These are phyloP conservation scores for Antrodiella citrinella DNA, from an alignment of 768 basidiomycete species.

Conservation along the genomic window DNA sequence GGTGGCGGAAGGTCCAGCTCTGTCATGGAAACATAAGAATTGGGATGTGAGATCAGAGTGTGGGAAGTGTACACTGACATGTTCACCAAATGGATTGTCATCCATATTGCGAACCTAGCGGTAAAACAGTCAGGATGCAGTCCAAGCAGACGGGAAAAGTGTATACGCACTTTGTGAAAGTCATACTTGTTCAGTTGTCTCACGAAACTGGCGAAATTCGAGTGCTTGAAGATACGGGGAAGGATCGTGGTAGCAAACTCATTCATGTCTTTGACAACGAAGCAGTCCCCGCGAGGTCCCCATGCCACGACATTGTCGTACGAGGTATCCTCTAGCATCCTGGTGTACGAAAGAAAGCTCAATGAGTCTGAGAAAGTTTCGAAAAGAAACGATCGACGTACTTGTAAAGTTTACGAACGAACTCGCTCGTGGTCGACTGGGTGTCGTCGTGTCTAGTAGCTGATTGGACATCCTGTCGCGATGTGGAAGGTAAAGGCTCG, in stretches of 20 bases:
- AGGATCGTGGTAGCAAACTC: constrained; percentile 87
- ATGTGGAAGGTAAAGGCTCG: background rate
- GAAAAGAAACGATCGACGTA: constrained; percentile 25
- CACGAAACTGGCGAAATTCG: constrained; percentile 88
- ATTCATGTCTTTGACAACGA: constrained; percentile 96
- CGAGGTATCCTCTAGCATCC: constrained; percentile 79
- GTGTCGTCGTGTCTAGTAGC: background rate
- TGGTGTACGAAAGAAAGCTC: constrained; percentile 20
- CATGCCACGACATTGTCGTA: constrained; percentile 72
- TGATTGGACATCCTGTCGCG: background rate
- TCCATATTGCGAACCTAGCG: constrained; percentile 71
- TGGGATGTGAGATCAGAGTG: constrained; percentile 3
- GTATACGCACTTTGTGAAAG: constrained; percentile 72
- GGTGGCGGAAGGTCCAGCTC: constrained; percentile 44
- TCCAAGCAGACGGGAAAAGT: background rate
- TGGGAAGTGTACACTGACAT: constrained; percentile 25
- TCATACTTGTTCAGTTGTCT: constrained; percentile 93
- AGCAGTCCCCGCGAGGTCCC: constrained; percentile 78
- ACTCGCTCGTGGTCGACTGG: constrained; percentile 63
- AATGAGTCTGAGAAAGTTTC: background rate
- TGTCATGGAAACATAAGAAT: constrained; percentile 6
- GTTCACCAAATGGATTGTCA: constrained; percentile 61
- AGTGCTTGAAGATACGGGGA: constrained; percentile 89
- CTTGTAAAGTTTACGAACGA: constrained; percentile 93
- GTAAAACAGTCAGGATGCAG: constrained; percentile 3